Evolutionary conservation across 768 basidiomycete genomes (phyloP).

Genomic region (Cyathus striatus): DNA sequence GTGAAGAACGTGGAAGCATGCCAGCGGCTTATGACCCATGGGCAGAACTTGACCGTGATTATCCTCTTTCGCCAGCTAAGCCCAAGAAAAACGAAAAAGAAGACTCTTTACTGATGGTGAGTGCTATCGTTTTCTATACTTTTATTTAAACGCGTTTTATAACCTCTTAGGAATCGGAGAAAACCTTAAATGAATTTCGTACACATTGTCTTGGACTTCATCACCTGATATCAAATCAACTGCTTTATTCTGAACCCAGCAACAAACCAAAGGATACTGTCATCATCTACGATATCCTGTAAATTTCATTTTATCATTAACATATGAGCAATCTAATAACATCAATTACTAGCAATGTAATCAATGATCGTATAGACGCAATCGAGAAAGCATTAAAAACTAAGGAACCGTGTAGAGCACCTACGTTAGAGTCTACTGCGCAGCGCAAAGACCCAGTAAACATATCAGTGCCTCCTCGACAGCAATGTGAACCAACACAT

Average conservation of each 20-base stretch:
- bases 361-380: background rate
- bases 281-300: too few relatives aligned
- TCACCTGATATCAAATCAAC: background rate
- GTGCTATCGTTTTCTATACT: background rate
- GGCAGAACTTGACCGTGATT: conserved; percentile 17
- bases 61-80: conserved; percentile 9
- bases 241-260: background rate
- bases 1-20: background rate
- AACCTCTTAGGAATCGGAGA: background rate
- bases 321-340: too few relatives aligned
- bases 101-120: background rate
- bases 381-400: background rate
- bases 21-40: conserved; percentile 15
- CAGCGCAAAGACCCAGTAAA: too few relatives aligned
- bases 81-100: background rate
- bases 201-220: background rate
- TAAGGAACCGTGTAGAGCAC: too few relatives aligned
- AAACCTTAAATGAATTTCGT: background rate
- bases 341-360: too few relatives aligned
- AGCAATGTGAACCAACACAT: too few relatives aligned
- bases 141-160: background rate
- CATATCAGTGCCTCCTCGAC: too few relatives aligned
- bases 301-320: too few relatives aligned
- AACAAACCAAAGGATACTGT: background rate
- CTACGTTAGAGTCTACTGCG: too few relatives aligned